phyloP scores from a whole-genome alignment of 2,329 filamentous ascomycete genomes.

The Pestalotiopsis sp. region DNA sequence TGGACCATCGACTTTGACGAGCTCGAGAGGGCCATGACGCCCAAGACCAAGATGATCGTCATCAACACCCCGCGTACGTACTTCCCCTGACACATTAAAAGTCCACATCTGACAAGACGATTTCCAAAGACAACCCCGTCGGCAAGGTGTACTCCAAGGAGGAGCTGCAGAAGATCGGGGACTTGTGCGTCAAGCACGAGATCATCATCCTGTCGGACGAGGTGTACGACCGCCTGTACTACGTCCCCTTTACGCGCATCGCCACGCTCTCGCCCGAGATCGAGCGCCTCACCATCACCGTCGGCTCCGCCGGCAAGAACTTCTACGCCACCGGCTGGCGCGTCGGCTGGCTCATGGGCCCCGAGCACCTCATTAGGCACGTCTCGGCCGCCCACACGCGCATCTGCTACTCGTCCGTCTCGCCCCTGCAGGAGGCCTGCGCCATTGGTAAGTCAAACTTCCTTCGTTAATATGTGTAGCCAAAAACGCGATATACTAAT shows the following conservation, averaged over 20 bases:
- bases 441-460: slow-evolving; percentile 62
- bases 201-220: slow-evolving; percentile 92
- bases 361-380: slow-evolving; percentile 84
- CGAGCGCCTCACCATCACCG: slow-evolving; percentile 83
- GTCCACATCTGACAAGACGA: slow-evolving; percentile 13
- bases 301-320: slow-evolving; percentile 95
- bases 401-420: slow-evolving; percentile 94
- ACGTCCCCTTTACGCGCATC: slow-evolving; percentile 91
- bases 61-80: slow-evolving; percentile 67
- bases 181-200: slow-evolving; percentile 87
- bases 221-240: slow-evolving; percentile 94
- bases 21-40: slow-evolving; percentile 77
- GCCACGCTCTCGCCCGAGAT: slow-evolving; percentile 90
- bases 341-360: slow-evolving; percentile 91
- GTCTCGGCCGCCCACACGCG: slow-evolving; percentile 91
- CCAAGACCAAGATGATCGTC: slow-evolving; percentile 95
- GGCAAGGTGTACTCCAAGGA: slow-evolving; percentile 89
- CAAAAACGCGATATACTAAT: background rate
- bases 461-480: background rate
- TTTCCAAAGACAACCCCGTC: slow-evolving; percentile 72
- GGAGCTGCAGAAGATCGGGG: slow-evolving; percentile 82
- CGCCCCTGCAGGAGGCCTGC: slow-evolving; percentile 89
- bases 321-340: slow-evolving; percentile 98
- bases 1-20: slow-evolving; percentile 87
- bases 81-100: background rate